Base-by-base conservation (phyloP, 352 stramenopile genomes). In the Pythium aphanidermatum region DNA sequence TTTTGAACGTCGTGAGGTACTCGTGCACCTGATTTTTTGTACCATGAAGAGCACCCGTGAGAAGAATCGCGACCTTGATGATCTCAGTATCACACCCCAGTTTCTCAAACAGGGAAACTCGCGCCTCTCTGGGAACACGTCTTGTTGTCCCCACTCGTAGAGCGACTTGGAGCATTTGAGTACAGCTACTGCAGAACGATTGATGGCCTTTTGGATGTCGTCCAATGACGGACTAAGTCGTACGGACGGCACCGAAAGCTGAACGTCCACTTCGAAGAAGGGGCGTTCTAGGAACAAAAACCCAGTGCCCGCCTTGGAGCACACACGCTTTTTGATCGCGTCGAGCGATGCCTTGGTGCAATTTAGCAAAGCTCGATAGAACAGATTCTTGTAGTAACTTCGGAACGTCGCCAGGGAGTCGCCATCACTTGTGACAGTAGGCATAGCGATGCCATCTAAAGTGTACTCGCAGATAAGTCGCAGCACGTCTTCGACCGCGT, bases 261-360 rank as follows among this genome's bases (percentile, higher is more conserved):
- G 81, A 0, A 93, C 83, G 35, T 95, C 81, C 2, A 95, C 82
- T 42, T 89, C 78, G 46, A 95, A 95, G 46, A 95, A 95, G 4
- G 83, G 81, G 2, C 81, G 61, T 24, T 93, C 76, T 2, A 93
- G 54, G 40, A 92, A 92, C 10, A 95, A 55, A 46, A 92, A 91
- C 0, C 79, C 77, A 6, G 74, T 86, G 2, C 78, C 75, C 5
- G 78, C 74, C 36, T 90, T 90, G 0, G 74, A 86, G 38, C 78
- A 90, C 9, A 90, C 71, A 1, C 83, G 70, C 43, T 87, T 90
- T 53, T 95, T 95, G 46, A 95, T 85, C 1, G 65, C 65, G 35
- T 87, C 75, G 2, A 95, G 51, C 1, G 81, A 93, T 27, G 76
- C 62, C 35, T 91, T 92, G 0, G 78, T 88, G 24, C 73, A 86